Base-by-base conservation (phyloP, 805 yeast genomes). In the Monosporozyma aerobia region DNA sequence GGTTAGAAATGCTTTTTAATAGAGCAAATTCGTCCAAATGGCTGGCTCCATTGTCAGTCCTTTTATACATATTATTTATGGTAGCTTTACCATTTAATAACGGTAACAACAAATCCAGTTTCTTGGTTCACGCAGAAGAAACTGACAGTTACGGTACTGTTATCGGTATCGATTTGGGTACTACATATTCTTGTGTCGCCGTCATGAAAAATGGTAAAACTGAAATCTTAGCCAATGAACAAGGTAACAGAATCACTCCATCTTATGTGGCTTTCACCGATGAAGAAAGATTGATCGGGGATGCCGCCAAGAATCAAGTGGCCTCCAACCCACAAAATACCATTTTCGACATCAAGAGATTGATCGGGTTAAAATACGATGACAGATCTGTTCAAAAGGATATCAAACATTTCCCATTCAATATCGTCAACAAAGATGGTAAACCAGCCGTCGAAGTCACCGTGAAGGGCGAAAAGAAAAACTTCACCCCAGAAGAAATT, bases 141-240 rank as follows among this genome's bases (percentile, higher is more conserved):
- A 67, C 68, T 5, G 80, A 78, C 46, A 72, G 67, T 57, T 80
- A 80, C 56, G 85, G 85, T 54, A 79, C 78, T 54, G 92, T 86
- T 48, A 87, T 87, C 61, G 95, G 98, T 74, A 92, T 92, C 68
- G 98, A 92, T 77, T 80, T 92, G 75, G 99, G 99, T 71, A 90
- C 97, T 56, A 90, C 97, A 2, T 90, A 90, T 75, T 90, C 97
- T 1, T 90, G 97, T 82, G 97, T 90, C 53, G 97, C 96, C 61
- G 89, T 81, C 48, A 81, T 82, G 85, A 80, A 79, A 64, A 81
- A 83, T 62, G 95, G 90, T 65, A 79, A 90, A 66, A 96, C 92
- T 50, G 97, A 90, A 69, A 90, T 90, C 63, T 77, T 90, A 59
- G 96, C 97, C 58, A 90, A 90, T 68, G 97, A 90, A 73, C 97